Conservation (phyloP, 257 asterid species). For the Nicotiana noctiflora region DNA sequence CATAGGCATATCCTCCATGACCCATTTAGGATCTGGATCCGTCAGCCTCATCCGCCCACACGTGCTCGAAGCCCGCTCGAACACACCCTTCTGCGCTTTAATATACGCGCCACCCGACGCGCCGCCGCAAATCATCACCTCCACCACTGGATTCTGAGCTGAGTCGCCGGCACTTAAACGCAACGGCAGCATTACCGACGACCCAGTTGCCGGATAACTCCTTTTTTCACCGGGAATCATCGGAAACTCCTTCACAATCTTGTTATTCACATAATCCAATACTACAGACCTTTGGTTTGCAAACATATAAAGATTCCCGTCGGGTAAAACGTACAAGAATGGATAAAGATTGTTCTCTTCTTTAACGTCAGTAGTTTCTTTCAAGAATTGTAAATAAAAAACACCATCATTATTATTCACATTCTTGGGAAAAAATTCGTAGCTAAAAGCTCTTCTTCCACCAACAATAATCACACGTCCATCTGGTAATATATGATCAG, state of each 20-base stretch:
- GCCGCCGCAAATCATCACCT: slow-evolving; percentile 80
- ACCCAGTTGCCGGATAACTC: slow-evolving; percentile 68
- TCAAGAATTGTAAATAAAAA: slow-evolving; percentile 38
- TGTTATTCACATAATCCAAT: slow-evolving; percentile 44
- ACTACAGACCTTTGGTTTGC: slow-evolving; percentile 53
- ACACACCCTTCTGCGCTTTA: slow-evolving; percentile 27
- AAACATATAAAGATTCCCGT: slow-evolving; percentile 72
- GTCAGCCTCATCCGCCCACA: slow-evolving; percentile 69
- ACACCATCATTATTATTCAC: background rate
- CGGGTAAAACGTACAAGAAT: slow-evolving; percentile 61
- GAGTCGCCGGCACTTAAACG: background rate
- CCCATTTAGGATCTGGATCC: slow-evolving; percentile 44
- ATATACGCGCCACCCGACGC: slow-evolving; percentile 57
- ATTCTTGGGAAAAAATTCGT: slow-evolving; percentile 66
- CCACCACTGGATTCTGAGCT: slow-evolving; percentile 23
- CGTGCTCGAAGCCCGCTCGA: slow-evolving; percentile 31
- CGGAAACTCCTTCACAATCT: slow-evolving; percentile 45
- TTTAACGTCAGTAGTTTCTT: slow-evolving; percentile 48
- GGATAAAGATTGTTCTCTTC: slow-evolving; percentile 97
- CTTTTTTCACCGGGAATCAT: slow-evolving; percentile 60
- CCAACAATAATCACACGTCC: slow-evolving; percentile 75
- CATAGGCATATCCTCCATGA: slow-evolving; percentile 26
- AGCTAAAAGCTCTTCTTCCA: slow-evolving; percentile 68
- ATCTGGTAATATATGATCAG: slow-evolving; percentile 68
- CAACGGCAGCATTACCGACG: slow-evolving; percentile 70